These are phyloP conservation scores for Urochloa ruziziensis DNA, from an alignment of 176 grass and related monocot genomes.

Conservation along the genomic window DNA sequence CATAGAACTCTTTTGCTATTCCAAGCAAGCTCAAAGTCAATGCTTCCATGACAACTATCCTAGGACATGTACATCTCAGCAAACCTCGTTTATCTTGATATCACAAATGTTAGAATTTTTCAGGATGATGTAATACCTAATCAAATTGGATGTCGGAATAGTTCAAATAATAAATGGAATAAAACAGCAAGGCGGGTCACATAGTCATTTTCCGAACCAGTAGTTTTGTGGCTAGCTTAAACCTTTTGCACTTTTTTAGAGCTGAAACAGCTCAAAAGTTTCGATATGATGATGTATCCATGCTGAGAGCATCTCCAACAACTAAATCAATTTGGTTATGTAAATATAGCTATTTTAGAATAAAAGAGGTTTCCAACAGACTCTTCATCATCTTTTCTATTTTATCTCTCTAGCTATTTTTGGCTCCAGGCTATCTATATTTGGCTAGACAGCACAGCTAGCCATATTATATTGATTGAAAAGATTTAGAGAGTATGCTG, in stretches of 20 bases:
- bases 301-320: too few relatives aligned
- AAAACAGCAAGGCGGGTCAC: too few relatives aligned
- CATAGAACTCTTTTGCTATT: background rate
- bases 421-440: too few relatives aligned
- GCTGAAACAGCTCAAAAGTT: background rate
- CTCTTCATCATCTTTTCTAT: too few relatives aligned
- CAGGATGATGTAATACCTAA: background rate
- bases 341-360: too few relatives aligned
- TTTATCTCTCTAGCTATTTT: too few relatives aligned
- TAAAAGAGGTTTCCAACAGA: too few relatives aligned
- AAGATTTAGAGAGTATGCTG: too few relatives aligned
- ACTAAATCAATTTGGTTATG: too few relatives aligned
- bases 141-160: background rate
- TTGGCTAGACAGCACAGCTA: too few relatives aligned
- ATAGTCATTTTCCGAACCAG: background rate
- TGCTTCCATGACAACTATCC: background rate
- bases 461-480: too few relatives aligned
- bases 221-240: background rate
- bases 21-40: constrained; percentile 24
- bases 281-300: background rate
- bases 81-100: background rate
- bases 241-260: background rate
- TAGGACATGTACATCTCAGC: background rate
- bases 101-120: background rate
- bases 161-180: background rate